Percentiles rank a stretch among this genome's conserved stretches.
phyloP scores from a whole-genome alignment of 352 stramenopile genomes.

The Globisporangium megalacanthum region DNA sequence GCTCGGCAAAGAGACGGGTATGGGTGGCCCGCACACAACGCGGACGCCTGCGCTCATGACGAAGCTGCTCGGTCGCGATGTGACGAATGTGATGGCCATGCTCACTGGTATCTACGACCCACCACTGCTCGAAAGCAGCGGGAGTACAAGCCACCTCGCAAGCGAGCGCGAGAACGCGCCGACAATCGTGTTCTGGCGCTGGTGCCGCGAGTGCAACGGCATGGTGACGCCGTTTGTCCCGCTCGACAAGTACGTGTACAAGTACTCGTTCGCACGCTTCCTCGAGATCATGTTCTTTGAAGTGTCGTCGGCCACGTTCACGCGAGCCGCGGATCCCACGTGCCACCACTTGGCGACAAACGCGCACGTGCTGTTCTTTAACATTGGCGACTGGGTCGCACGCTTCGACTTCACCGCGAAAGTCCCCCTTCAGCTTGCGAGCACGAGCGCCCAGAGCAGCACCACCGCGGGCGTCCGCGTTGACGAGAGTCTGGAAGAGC shows the following conservation, averaged over 20 bases:
- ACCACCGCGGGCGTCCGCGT: slow-evolving; percentile 10
- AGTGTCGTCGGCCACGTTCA: slow-evolving; percentile 36
- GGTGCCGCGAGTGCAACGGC: slow-evolving; percentile 91
- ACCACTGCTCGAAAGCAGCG: slow-evolving; percentile 9
- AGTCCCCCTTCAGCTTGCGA: slow-evolving; percentile 30
- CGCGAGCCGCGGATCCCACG: slow-evolving; percentile 4
- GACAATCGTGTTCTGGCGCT: slow-evolving; percentile 95
- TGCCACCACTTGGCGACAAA: slow-evolving; percentile 50
- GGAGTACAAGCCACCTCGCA: slow-evolving; percentile 3
- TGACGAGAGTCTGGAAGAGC: neutral
- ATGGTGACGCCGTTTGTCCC: slow-evolving; percentile 90
- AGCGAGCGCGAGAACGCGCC: slow-evolving; percentile 30
- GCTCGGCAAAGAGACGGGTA: neutral
- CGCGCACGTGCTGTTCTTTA: slow-evolving; percentile 79
- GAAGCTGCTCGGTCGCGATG: slow-evolving; percentile 24
- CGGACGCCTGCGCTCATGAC: slow-evolving; percentile 17
- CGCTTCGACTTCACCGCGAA: slow-evolving; percentile 57
- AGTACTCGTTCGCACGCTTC: slow-evolving; percentile 97
- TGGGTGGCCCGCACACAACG: slow-evolving; percentile 4
- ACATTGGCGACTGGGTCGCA: slow-evolving; percentile 64
- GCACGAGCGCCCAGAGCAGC: slow-evolving; percentile 1
- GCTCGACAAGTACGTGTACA: slow-evolving; percentile 92
- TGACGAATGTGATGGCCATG: slow-evolving; percentile 39
- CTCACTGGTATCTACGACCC: slow-evolving; percentile 30
- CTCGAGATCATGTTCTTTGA: slow-evolving; percentile 96